These are phyloP conservation scores for Sugiyamaella marilandica DNA, from an alignment of 805 yeast genomes.

Conservation along the genomic window DNA sequence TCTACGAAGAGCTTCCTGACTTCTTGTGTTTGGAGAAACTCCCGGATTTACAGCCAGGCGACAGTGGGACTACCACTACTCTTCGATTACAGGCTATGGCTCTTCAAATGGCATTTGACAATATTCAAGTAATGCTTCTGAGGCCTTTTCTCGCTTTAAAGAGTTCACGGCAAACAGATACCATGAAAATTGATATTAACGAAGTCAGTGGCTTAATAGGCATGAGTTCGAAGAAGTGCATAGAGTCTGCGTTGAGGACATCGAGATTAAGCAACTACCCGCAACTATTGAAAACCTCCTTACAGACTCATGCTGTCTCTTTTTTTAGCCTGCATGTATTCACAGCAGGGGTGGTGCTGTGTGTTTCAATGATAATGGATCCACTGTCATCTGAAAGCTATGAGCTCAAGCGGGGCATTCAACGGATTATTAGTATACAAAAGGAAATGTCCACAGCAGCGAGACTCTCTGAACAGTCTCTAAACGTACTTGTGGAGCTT, in stretches of 20 bases:
- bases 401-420: conserved; percentile 5
- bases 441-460: conserved; percentile 8
- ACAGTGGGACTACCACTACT: neutral
- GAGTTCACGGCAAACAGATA: conserved; percentile 7
- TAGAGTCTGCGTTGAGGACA: conserved; percentile 9
- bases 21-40: conserved; percentile 7
- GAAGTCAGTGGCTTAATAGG: conserved; percentile 8
- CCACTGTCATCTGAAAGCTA: conserved; percentile 8
- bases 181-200: conserved; percentile 4
- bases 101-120: conserved; percentile 12
- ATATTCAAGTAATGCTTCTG: conserved; percentile 13
- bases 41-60: conserved; percentile 5
- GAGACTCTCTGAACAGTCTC: conserved; percentile 8
- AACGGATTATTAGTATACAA: conserved; percentile 9
- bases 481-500: conserved; percentile 1
- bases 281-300: conserved; percentile 2
- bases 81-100: conserved; percentile 12
- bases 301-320: conserved; percentile 14
- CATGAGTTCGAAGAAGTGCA: conserved; percentile 9
- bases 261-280: conserved; percentile 10
- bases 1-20: conserved; percentile 10
- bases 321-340: conserved; percentile 12
- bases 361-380: conserved; percentile 15
- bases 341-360: conserved; percentile 14
- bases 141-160: conserved; percentile 11